Percentiles rank a stretch among this genome's conserved stretches.
These are phyloP conservation scores for Fusarium pininemorale DNA, from an alignment of 2,329 filamentous ascomycete species.

Conservation along the genomic window DNA sequence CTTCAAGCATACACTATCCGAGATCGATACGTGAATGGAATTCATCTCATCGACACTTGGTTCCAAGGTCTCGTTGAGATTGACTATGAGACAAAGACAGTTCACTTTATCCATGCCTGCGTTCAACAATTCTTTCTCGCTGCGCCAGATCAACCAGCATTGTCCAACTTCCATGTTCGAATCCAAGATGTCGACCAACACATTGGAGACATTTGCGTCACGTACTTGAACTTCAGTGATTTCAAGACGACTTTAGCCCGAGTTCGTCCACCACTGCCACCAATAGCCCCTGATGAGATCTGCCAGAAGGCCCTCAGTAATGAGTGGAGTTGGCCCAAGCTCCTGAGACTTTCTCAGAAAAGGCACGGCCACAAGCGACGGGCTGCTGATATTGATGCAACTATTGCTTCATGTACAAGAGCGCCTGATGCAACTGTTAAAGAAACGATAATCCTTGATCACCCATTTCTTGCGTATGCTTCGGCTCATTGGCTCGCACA, in stretches of 20 bases:
- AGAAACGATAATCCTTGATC: rapidly evolving
- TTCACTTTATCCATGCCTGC: neutral
- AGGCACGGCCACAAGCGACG: rapidly evolving
- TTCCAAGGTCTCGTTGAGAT: neutral
- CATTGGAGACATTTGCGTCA: rapidly evolving
- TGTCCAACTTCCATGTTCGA: rapidly evolving
- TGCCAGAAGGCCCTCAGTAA: neutral
- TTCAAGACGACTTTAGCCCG: neutral
- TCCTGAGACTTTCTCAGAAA: neutral
- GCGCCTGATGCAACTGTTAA: rapidly evolving
- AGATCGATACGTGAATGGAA: neutral
- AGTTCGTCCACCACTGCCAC: rapidly evolving
- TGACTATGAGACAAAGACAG: neutral
- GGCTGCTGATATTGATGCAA: neutral
- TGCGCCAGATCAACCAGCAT: rapidly evolving
- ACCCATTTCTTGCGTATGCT: neutral
- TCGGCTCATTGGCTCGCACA: neutral
- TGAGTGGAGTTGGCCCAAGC: neutral
- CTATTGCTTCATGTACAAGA: neutral
- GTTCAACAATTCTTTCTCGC: neutral
- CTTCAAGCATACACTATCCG: neutral
- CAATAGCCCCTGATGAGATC: neutral
- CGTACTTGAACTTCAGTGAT: neutral
- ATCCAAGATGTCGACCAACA: rapidly evolving
- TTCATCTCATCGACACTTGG: neutral